Base-by-base conservation (phyloP, 2,329 filamentous ascomycete species). In the Cucurbitaria berberidis region DNA sequence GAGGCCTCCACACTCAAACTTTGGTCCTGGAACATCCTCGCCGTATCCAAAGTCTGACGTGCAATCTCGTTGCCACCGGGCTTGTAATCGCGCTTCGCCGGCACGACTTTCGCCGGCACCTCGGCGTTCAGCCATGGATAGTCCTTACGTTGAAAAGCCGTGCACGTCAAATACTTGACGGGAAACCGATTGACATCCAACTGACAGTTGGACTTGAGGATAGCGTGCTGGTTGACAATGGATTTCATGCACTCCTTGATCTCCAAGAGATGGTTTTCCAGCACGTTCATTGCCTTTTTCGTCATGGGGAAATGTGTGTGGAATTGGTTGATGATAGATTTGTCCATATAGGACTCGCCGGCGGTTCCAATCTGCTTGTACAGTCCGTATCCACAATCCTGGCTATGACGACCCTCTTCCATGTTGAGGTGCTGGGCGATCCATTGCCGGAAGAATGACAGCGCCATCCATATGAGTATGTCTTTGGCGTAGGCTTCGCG, bases 391-490 rank as follows among this genome's bases (percentile, higher is more conserved):
- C 82, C 82, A 42, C 79, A 77, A 55, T 84, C 82, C 1, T 56
- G 47, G 0, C 69, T 72, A 34, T 65, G 63, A 32, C 72, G 69
- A 10, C 76, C 79, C 34, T 68, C 69, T 21, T 75, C 73, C 8
- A 72, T 69, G 32, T 74, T 66, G 30, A 81, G 68, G 13, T 70
- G 63, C 46, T 80, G 74, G 1, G 69, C 71, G 27, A 81, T 62
- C 76, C 78, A 82, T 62, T 83, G 77, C 0, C 78, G 76, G 63
- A 81, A 78, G 45, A 80, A 75, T 7, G 60, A 64, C 7, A 82
- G 68, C 3, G 76, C 77, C 68, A 82, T 80, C 81, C 81, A 83
- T 57, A 78, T 72, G 53, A 82, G 74, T 53, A 83, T 79, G 53
- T 83, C 78, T 51, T 75, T 78, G 18, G 73, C 68, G 56, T 82